Base-by-base conservation (phyloP, 495 filamentous ascomycete genomes). In the Thermochaetoides thermophila region DNA sequence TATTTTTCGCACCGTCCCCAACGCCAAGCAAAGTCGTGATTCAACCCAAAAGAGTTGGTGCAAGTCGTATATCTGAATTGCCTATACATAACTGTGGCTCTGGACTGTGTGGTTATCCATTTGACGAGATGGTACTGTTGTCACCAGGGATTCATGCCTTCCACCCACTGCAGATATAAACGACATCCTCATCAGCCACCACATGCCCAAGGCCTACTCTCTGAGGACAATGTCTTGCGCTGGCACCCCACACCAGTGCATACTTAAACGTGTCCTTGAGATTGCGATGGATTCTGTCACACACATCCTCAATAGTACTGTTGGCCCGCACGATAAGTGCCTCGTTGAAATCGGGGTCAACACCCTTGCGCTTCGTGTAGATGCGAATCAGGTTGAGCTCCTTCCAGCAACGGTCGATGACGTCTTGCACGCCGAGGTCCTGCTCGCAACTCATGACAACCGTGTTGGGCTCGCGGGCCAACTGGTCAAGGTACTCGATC, bases 211-310 rank as follows among this genome's bases (percentile, higher is more conserved):
- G 56, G 2, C 91, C 91, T 19, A 95, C 87, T 27, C 91, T 69
- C 59, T 99, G 91, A 10, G 91, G 89, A 10, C 94, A 67, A 68
- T 99, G 91, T 44, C 84, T 66, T 14, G 89, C 89, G 57, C 86
- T 95, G 8, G 83, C 84, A 14, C 91, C 91, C 91, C 91, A 99
- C 2, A 99, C 91, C 46, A 96, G 55, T 1, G 91, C 91, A 61
- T 95, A 96, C 62, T 96, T 99, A 64, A 96, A 99, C 3, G 84
- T 93, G 28, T 99, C 91, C 69, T 95, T 96, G 38, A 99, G 61
- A 17, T 78, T 85, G 21, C 91, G 70, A 60, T 99, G 91, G 34
- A 99, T 77, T 46, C 84, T 76, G 52, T 99, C 86, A 56, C 91
- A 99, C 1, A 96, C 91, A 53, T 99, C 89, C 59, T 94, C 91